Base-by-base conservation (phyloP, 441 rosid species). In the Euphorbia corollata region DNA sequence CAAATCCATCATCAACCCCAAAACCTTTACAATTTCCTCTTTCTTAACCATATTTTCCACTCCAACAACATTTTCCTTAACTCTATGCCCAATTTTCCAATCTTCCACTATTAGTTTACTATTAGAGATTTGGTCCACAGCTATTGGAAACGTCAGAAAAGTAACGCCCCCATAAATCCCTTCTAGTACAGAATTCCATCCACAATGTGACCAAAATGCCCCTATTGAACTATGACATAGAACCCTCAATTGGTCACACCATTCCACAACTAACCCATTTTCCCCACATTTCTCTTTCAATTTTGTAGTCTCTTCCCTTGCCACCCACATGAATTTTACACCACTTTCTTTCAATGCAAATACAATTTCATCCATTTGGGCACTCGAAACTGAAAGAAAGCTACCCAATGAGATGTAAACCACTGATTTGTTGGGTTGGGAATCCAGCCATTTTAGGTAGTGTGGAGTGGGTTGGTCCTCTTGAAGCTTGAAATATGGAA, bases 141-240 rank as follows among this genome's bases (percentile, higher is more conserved):
- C 6, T 45, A 79, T 16, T 0, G 88, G 86, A 61, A 71, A 85
- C 0, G 72, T 65, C 8, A 85, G 74, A 63, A 82, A 55, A 0
- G 87, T 82, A 41, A 79, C 73, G 0, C 87, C 87, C 0, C 84
- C 77, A 59, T 71, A 82, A 39, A 82, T 20, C 18, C 75, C 86
- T 67, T 84, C 91, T 30, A 39, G 18, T 6, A 68, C 71, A 32
- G 91, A 88, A 72, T 79, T 88, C 82, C 77, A 83, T 16, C 87
- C 91, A 8, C 87, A 83, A 62, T 86, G 89, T 12, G 84, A 75
- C 88, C 81, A 85, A 63, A 87, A 81, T 6, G 86, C 88, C 3
- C 85, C 90, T 0, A 84, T 50, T 81, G 5, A 51, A 19, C 41
- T 19, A 51, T 51, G 56, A 2, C 22, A 5, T 5, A 51, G 5